phyloP scores from a whole-genome alignment of 495 filamentous ascomycete genomes.

The Sporormia fimetaria region DNA sequence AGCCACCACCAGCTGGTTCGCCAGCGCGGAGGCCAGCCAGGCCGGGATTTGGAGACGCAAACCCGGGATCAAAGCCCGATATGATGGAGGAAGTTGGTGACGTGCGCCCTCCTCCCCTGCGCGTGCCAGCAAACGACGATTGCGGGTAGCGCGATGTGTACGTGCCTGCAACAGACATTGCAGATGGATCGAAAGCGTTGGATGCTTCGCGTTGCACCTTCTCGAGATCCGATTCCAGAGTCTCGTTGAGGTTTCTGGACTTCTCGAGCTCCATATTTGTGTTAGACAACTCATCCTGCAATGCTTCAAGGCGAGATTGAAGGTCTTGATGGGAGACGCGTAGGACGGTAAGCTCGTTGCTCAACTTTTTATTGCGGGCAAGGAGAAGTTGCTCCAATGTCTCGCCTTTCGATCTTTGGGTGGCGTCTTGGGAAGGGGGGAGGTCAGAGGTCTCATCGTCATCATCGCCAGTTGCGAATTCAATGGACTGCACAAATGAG shows the following conservation, averaged over 20 bases:
- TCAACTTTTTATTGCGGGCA: constrained; percentile 89
- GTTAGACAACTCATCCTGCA: constrained; percentile 72
- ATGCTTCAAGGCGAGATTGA: constrained; percentile 61
- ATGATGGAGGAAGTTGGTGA: constrained; percentile 97
- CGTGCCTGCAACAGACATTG: constrained; percentile 86
- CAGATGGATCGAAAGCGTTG: constrained; percentile 72
- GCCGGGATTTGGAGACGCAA: constrained; percentile 34
- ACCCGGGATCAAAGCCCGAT: constrained; percentile 74
- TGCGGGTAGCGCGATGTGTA: constrained; percentile 73
- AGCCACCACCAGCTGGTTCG: constrained; percentile 68
- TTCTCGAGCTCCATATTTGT: constrained; percentile 82
- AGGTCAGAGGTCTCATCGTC: constrained; percentile 42
- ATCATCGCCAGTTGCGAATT: constrained; percentile 85
- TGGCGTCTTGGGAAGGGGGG: constrained; percentile 37
- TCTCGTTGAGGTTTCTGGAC: constrained; percentile 69
- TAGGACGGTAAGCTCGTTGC: constrained; percentile 82
- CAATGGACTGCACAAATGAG: constrained; percentile 54
- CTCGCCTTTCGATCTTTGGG: constrained; percentile 58
- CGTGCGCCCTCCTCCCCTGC: constrained; percentile 43
- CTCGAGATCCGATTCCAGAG: constrained; percentile 83
- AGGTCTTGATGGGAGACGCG: constrained; percentile 91
- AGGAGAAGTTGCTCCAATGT: constrained; percentile 83
- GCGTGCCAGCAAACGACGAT: constrained; percentile 49
- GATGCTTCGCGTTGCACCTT: constrained; percentile 75
- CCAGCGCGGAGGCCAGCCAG: constrained; percentile 51